Percentiles rank a stretch among this genome's conserved stretches.
Conservation (phyloP, 2,329 filamentous ascomycete species). For the Tolypocladium guangdongense region DNA sequence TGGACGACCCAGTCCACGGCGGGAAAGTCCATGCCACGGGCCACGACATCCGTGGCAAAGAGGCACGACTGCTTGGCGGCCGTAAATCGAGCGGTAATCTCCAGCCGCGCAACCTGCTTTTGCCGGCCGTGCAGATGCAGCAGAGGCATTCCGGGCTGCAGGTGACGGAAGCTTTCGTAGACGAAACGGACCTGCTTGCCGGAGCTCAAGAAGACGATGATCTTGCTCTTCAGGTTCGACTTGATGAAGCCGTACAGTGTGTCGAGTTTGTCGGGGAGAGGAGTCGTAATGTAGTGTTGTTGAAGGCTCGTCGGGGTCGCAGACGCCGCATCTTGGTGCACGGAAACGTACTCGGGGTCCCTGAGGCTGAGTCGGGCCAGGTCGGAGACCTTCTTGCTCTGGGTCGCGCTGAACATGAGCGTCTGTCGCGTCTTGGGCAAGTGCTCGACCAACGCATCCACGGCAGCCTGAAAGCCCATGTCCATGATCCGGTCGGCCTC, state of each 20-base stretch:
- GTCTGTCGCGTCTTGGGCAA: conserved; percentile 80
- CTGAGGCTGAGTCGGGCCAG: conserved; percentile 77
- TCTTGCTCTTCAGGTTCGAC: conserved; percentile 83
- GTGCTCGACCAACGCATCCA: conserved; percentile 90
- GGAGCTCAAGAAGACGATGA: conserved; percentile 88
- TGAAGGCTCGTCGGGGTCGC: conserved; percentile 78
- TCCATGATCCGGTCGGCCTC: conserved; percentile 96
- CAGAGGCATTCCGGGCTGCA: conserved; percentile 88
- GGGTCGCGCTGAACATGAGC: conserved; percentile 88
- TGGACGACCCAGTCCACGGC: conserved; percentile 99
- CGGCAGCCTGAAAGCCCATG: conserved; percentile 85
- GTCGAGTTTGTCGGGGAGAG: conserved; percentile 80
- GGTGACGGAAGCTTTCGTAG: conserved; percentile 83
- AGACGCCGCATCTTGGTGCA: conserved; percentile 69
- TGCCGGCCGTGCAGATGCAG: conserved; percentile 90
- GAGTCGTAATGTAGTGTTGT: conserved; percentile 83
- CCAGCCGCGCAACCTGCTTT: conserved; percentile 78
- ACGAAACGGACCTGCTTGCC: conserved; percentile 95
- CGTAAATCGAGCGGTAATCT: conserved; percentile 78
- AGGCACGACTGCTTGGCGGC: conserved; percentile 74
- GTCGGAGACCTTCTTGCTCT: conserved; percentile 89
- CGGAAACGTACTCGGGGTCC: conserved; percentile 89
- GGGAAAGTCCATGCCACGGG: conserved; percentile 88
- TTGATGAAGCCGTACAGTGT: conserved; percentile 90
- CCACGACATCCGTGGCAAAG: conserved; percentile 92